Percentiles rank a stretch among this genome's conserved stretches.
phyloP scores from a whole-genome alignment of 108 stramenopile species.

The Tribonema minus region DNA sequence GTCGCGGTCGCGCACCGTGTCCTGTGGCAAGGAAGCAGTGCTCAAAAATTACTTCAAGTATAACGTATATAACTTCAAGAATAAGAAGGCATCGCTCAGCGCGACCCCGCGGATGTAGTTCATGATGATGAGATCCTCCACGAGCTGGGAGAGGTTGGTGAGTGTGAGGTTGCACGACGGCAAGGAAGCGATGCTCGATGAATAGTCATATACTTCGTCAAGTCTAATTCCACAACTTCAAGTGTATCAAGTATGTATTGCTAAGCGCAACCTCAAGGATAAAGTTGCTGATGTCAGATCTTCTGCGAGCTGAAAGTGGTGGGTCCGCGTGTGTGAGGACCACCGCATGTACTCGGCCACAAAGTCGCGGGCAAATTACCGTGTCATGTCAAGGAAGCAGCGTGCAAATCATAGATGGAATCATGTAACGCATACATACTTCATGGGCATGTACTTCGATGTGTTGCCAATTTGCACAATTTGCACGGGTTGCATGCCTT shows the following conservation, averaged over 20 bases:
- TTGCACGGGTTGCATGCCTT: too few relatives aligned
- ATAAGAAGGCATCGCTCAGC: constrained; percentile 66
- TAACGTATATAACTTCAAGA: background rate
- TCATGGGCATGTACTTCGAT: too few relatives aligned
- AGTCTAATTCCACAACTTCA: background rate
- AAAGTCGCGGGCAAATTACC: constrained; percentile 96
- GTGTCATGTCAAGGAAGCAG: too few relatives aligned
- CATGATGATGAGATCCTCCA: constrained; percentile 93
- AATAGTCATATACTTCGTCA: too few relatives aligned
- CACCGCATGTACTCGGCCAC: constrained; percentile 95
- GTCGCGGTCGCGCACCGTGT: constrained; percentile 95
- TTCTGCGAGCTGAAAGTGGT: constrained; percentile 93
- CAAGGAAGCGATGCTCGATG: too few relatives aligned
- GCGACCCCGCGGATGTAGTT: constrained; percentile 74
- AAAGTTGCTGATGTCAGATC: constrained; percentile 79
- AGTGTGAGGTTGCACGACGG: constrained; percentile 79
- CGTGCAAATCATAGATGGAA: too few relatives aligned
- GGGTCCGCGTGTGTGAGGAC: constrained; percentile 77
- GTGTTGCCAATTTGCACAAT: too few relatives aligned
- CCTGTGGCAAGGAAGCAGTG: constrained; percentile 63
- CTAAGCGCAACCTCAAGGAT: constrained; percentile 83
- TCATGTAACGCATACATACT: too few relatives aligned
- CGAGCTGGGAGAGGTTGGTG: constrained; percentile 88
- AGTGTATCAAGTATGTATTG: constrained; percentile 57
- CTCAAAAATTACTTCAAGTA: too few relatives aligned